phyloP scores from a whole-genome alignment of 108 stramenopile species.

The Asterionellopsis glacialis region DNA sequence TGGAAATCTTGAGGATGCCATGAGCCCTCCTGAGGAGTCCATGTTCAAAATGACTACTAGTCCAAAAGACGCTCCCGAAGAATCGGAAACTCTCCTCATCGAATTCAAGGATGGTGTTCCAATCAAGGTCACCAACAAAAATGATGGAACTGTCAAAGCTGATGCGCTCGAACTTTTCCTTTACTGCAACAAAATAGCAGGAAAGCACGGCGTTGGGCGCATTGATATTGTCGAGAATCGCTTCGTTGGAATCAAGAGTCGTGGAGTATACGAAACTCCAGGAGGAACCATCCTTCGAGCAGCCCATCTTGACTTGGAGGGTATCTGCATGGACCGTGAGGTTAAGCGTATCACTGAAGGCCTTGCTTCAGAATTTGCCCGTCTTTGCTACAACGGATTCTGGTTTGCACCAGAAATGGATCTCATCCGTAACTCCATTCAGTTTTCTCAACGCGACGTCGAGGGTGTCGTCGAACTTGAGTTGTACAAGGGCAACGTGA shows the following conservation, averaged over 20 bases:
- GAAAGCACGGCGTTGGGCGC: conserved; percentile 95
- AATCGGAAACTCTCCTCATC: conserved; percentile 68
- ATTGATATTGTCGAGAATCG: conserved; percentile 99
- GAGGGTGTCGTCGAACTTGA: conserved; percentile 85
- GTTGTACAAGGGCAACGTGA: conserved; percentile 96
- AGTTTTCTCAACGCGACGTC: conserved; percentile 88
- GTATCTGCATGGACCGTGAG: conserved; percentile 96
- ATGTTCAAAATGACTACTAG: conserved; percentile 94
- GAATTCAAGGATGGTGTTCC: conserved; percentile 94
- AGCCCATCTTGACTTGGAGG: conserved; percentile 96
- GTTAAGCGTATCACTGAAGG: conserved; percentile 96
- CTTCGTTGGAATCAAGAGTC: conserved; percentile 99
- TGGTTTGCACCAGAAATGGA: conserved; percentile 99
- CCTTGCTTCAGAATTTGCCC: conserved; percentile 86
- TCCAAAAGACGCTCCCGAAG: conserved; percentile 87
- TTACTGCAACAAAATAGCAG: conserved; percentile 96
- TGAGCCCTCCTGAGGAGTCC: conserved; percentile 69
- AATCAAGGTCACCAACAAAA: conserved; percentile 90
- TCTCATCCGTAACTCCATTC: conserved; percentile 84
- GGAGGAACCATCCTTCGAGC: conserved; percentile 93
- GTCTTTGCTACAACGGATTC: conserved; percentile 99
- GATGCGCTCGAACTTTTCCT: conserved; percentile 94
- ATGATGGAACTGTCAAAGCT: conserved; percentile 82
- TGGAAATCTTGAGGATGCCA: conserved; percentile 92
- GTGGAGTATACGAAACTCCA: conserved; percentile 99